Evolutionary conservation across 306 rosid genomes (phyloP).

Genomic region (Fragaria nilgerrensis): DNA sequence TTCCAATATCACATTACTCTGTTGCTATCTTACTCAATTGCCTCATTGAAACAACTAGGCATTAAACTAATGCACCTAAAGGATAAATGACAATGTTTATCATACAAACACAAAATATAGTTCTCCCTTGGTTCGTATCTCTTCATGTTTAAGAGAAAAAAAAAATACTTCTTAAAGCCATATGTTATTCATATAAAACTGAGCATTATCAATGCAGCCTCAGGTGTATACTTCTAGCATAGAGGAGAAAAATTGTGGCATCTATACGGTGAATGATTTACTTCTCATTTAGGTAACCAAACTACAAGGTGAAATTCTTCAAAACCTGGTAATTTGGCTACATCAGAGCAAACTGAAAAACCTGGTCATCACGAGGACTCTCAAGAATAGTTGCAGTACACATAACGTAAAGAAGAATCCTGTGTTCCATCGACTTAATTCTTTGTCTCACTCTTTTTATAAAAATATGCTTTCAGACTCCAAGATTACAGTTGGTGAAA

Average conservation of each 20-base stretch:
- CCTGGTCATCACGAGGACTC: neutral
- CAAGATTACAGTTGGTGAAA: neutral
- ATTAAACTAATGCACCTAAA: neutral
- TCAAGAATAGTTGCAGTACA: neutral
- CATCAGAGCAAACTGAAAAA: neutral
- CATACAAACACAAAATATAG: neutral
- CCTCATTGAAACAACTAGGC: neutral
- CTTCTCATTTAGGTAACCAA: conserved; percentile 1
- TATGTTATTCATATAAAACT: neutral
- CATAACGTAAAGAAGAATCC: neutral
- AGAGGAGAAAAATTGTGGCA: neutral
- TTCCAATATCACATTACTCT: neutral
- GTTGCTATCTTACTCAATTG: conserved; percentile 8
- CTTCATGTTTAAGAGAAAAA: no score
- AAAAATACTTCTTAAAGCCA: no score
- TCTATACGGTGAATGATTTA: neutral
- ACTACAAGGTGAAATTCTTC: neutral
- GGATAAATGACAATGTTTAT: neutral
- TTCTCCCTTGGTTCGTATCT: no score
- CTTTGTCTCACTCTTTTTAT: neutral
- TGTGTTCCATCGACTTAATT: neutral
- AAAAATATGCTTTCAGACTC: neutral
- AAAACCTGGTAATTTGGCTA: neutral
- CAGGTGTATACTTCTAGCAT: neutral
- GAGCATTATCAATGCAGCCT: neutral